Evolutionary conservation across 78 protist species (phyloP).

Genomic region (Dictyostelium firmibasis): DNA sequence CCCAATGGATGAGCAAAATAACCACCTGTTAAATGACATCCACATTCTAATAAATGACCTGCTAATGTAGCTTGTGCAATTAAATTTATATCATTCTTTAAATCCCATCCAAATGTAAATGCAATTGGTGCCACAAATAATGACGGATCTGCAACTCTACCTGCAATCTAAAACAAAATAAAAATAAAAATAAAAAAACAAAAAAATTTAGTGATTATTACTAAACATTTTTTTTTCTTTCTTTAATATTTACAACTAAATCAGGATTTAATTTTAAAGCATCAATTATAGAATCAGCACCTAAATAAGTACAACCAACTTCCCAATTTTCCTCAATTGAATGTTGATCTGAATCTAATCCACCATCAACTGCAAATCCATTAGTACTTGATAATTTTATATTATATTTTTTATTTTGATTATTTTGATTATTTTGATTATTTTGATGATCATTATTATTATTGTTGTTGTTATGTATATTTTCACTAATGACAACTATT

Average conservation of each 20-base stretch:
- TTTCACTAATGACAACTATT: slow-evolving; percentile 44
- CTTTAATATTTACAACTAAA: slow-evolving; percentile 10
- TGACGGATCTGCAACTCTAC: slow-evolving; percentile 78
- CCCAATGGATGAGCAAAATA: slow-evolving; percentile 75
- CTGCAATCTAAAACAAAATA: slow-evolving; percentile 15
- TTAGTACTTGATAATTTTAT: slow-evolving; percentile 35
- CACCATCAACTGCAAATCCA: slow-evolving; percentile 54
- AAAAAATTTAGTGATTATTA: neutral
- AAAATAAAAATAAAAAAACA: neutral
- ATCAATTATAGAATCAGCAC: slow-evolving; percentile 70
- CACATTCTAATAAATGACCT: slow-evolving; percentile 73
- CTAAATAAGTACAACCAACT: slow-evolving; percentile 72
- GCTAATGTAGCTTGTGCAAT: slow-evolving; percentile 71
- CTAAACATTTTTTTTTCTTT: neutral
- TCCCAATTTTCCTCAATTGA: slow-evolving; percentile 60
- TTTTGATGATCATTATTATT: neutral
- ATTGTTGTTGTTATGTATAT: neutral
- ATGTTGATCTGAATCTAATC: neutral
- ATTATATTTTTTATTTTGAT: neutral
- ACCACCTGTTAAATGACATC: slow-evolving; percentile 76
- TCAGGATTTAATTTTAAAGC: slow-evolving; percentile 59
- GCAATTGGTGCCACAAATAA: slow-evolving; percentile 75
- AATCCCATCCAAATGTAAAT: slow-evolving; percentile 64
- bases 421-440: neutral
- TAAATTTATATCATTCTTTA: slow-evolving; percentile 55